These are phyloP conservation scores for Scheffersomyces quercinus DNA, from an alignment of 1,139 yeast species.

Conservation along the genomic window DNA sequence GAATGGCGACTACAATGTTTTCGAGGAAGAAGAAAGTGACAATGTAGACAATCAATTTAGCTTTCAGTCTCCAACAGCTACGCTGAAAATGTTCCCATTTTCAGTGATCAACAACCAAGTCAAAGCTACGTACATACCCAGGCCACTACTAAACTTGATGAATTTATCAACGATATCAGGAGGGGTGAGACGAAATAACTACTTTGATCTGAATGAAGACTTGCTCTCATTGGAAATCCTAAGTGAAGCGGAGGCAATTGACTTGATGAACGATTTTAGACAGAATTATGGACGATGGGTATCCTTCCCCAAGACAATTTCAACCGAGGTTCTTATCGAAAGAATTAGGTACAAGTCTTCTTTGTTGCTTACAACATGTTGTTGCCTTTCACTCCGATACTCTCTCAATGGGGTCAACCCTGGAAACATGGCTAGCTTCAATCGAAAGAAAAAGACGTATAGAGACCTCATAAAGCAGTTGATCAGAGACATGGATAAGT, in stretches of 20 bases:
- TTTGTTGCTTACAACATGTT: conserved; percentile 63
- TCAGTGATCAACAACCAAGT: conserved; percentile 41
- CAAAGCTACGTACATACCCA: conserved; percentile 33
- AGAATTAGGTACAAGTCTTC: conserved; percentile 57
- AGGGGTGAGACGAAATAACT: neutral
- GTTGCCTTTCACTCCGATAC: conserved; percentile 60
- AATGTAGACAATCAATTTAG: conserved; percentile 12
- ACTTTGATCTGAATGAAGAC: conserved; percentile 28
- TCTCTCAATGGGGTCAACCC: conserved; percentile 27
- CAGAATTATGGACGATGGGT: conserved; percentile 79
- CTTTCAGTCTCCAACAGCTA: conserved; percentile 43
- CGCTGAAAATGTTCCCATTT: conserved; percentile 53
- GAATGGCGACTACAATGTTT: conserved; percentile 1
- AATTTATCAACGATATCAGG: conserved; percentile 20
- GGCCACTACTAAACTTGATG: conserved; percentile 44
- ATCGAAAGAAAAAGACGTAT: conserved; percentile 22
- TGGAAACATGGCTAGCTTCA: conserved; percentile 20
- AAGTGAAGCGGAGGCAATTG: conserved; percentile 48
- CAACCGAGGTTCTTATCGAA: conserved; percentile 53
- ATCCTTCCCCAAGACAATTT: conserved; percentile 59
- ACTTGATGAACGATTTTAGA: conserved; percentile 58
- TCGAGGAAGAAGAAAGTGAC: conserved; percentile 9
- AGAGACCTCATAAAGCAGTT: conserved; percentile 30
- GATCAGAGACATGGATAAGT: conserved; percentile 43
- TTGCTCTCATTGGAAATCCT: conserved; percentile 51